Conservation (phyloP, 257 asterid species). For the Vinca minor region DNA sequence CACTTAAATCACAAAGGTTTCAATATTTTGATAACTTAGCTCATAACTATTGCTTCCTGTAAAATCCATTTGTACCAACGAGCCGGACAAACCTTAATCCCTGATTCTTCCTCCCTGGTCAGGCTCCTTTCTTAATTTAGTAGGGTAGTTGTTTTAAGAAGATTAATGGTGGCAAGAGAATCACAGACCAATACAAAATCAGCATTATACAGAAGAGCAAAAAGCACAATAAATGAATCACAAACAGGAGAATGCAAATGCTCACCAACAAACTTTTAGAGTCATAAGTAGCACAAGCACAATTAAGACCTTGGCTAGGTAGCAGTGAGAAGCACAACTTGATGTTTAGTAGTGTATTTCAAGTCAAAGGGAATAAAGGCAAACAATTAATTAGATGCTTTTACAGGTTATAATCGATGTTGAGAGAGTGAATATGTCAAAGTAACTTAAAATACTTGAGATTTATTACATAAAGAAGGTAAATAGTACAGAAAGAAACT, state of each 20-base stretch:
- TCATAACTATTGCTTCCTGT: background rate
- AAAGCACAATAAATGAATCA: background rate
- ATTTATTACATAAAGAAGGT: too few relatives aligned
- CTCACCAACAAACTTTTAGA: background rate
- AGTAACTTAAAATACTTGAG: background rate
- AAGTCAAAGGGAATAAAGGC: too few relatives aligned
- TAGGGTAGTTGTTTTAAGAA: background rate
- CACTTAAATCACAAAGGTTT: background rate
- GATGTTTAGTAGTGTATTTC: background rate
- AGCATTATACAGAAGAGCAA: background rate
- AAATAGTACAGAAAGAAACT: background rate
- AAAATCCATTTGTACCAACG: background rate
- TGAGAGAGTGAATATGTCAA: background rate
- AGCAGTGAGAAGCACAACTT: background rate
- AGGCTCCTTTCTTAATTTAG: background rate
- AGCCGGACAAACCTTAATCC: background rate
- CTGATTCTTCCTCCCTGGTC: background rate
- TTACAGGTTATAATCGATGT: background rate
- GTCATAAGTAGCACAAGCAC: background rate
- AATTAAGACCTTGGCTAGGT: too few relatives aligned
- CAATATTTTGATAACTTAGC: background rate
- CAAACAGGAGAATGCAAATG: background rate
- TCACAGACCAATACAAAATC: background rate
- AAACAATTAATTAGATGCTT: background rate
- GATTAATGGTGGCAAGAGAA: background rate